Conservation (phyloP, 2,329 filamentous ascomycete species). For the Monilinia fructigena region DNA sequence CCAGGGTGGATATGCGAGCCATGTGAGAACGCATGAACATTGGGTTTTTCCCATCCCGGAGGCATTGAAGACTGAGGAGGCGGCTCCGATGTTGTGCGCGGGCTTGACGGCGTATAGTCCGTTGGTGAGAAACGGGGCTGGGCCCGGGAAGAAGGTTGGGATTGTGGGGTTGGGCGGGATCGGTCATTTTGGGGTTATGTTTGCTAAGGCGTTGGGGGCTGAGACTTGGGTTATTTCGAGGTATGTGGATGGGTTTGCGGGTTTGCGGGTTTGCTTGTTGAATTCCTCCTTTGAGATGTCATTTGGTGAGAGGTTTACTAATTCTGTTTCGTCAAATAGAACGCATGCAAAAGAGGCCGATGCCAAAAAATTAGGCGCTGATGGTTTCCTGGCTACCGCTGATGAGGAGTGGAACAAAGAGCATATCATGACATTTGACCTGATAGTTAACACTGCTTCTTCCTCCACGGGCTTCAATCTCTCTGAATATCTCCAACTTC, state of each 20-base stretch:
- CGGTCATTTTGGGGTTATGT: constrained; percentile 69
- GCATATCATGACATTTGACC: constrained; percentile 66
- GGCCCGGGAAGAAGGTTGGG: constrained; percentile 75
- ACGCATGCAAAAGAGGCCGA: constrained; percentile 60
- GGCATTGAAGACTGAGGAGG: constrained; percentile 58
- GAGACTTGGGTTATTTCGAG: constrained; percentile 63
- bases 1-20: constrained; percentile 65
- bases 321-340: background rate
- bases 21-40: constrained; percentile 75
- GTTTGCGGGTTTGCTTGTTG: background rate
- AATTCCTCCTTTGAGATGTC: background rate
- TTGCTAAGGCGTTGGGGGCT: constrained; percentile 64
- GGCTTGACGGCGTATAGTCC: constrained; percentile 80
- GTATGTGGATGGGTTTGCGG: background rate
- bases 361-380: constrained; percentile 57
- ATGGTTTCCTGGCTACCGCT: constrained; percentile 57
- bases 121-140: constrained; percentile 70
- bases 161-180: constrained; percentile 72
- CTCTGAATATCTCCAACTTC: constrained; percentile 68
- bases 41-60: constrained; percentile 73
- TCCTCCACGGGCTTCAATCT: constrained; percentile 67
- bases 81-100: constrained; percentile 81
- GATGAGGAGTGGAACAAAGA: constrained; percentile 58
- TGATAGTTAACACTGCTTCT: constrained; percentile 74
- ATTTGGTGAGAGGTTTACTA: background rate